A percentile compares a stretch with the other conserved stretches of the same genome.
Conservation (phyloP, 2,329 filamentous ascomycete species). For the Cyphellophora attinorum region DNA sequence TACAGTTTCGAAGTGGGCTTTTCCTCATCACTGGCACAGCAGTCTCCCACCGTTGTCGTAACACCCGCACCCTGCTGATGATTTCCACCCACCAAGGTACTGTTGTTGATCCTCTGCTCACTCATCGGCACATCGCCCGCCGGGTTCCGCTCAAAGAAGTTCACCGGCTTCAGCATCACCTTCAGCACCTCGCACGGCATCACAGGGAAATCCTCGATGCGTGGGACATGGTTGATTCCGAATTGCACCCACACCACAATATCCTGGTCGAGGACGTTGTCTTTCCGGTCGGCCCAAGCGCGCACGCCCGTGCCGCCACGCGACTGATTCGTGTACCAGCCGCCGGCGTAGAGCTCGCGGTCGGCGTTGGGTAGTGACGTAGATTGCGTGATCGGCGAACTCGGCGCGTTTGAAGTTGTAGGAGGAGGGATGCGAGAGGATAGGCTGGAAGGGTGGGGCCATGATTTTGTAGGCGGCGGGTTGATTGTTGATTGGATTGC, state of each 20-base stretch:
- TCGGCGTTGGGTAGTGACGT: conserved; percentile 47
- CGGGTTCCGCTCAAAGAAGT: conserved; percentile 44
- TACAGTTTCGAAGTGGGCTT: not conserved
- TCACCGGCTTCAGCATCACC: conserved; percentile 39
- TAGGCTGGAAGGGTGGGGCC: conserved; percentile 47
- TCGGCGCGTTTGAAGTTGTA: conserved; percentile 43
- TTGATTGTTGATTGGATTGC: conserved; percentile 45
- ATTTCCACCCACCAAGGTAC: conserved; percentile 7
- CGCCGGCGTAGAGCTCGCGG: conserved; percentile 43
- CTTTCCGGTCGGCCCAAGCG: conserved; percentile 38
- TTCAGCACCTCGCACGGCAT: conserved; percentile 53
- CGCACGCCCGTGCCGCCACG: conserved; percentile 45
- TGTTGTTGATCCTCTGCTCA: conserved; percentile 31
- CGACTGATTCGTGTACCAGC: conserved; percentile 49
- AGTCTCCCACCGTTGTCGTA: conserved; percentile 9
- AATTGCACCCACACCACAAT: conserved; percentile 43
- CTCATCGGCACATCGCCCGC: conserved; percentile 38
- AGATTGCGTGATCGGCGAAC: conserved; percentile 46
- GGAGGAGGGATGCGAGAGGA: conserved; percentile 40
- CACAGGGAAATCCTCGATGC: conserved; percentile 58
- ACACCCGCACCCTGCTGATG: conserved; percentile 13
- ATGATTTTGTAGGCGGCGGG: conserved; percentile 49
- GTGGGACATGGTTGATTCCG: conserved; percentile 55
- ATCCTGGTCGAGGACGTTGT: conserved; percentile 29
- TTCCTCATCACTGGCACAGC: conserved; percentile 7